Conservation (phyloP, 768 basidiomycete species). For the Rhizopogon rudus region DNA sequence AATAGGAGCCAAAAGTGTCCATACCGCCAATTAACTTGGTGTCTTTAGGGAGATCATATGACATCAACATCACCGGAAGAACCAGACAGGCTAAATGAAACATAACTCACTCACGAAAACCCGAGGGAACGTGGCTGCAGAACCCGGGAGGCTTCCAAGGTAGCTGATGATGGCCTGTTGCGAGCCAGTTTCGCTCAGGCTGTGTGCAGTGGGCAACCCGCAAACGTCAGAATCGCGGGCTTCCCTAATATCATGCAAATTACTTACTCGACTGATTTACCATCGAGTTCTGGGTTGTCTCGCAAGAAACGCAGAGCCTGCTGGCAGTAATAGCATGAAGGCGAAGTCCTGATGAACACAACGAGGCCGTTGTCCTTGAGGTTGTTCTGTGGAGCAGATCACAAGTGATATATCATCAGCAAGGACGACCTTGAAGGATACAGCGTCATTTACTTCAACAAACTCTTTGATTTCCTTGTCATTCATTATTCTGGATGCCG, state of each 20-base stretch:
- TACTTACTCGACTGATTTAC: constrained; percentile 1
- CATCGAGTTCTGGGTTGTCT: background rate
- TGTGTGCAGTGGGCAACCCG: background rate
- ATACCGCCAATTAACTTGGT: background rate
- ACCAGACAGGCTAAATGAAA: background rate
- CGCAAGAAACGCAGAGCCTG: background rate
- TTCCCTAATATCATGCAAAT: background rate
- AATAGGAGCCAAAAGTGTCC: background rate
- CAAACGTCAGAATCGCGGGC: background rate
- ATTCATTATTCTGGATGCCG: background rate
- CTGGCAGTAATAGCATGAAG: background rate
- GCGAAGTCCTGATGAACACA: background rate
- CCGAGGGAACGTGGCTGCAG: background rate
- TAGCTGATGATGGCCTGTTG: background rate
- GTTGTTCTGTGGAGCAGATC: background rate
- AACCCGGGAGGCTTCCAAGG: background rate
- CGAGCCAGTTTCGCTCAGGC: background rate
- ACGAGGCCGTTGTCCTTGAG: background rate
- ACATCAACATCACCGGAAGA: background rate
- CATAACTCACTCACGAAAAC: background rate
- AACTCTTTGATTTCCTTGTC: background rate
- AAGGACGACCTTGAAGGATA: no score
- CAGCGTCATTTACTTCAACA: background rate
- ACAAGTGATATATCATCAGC: background rate
- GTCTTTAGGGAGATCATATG: background rate